Conservation (phyloP, 352 stramenopile genomes). For the Peronosclerospora sorghi region DNA sequence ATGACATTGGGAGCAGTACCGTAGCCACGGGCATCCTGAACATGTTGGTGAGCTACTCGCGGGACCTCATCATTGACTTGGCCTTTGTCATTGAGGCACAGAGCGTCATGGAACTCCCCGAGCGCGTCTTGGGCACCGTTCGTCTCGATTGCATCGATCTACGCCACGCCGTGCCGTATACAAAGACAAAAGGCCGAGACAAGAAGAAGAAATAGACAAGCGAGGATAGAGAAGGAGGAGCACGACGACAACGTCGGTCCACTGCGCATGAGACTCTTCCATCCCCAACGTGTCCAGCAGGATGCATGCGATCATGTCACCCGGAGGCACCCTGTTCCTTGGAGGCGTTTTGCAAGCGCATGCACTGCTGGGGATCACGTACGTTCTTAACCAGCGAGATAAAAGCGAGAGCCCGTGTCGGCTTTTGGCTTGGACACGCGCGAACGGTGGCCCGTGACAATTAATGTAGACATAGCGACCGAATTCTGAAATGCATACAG, state of each 20-base stretch:
- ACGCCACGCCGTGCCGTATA: slow-evolving; percentile 36
- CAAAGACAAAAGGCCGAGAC: slow-evolving; percentile 18
- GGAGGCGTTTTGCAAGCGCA: neutral
- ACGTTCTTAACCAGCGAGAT: too few relatives aligned
- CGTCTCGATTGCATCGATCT: slow-evolving; percentile 57
- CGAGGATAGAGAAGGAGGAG: neutral
- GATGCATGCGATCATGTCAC: too few relatives aligned
- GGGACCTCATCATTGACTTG: slow-evolving; percentile 70
- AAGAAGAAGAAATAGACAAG: slow-evolving; percentile 19
- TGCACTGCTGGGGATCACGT: neutral
- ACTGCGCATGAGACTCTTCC: too few relatives aligned
- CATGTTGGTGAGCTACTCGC: slow-evolving; percentile 53
- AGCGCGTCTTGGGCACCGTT: slow-evolving; percentile 61
- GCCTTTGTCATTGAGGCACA: slow-evolving; percentile 75
- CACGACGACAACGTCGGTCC: neutral
- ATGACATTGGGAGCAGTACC: slow-evolving; percentile 67
- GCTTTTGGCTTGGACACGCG: too few relatives aligned
- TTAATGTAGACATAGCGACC: too few relatives aligned
- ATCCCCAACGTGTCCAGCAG: too few relatives aligned
- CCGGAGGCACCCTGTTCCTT: too few relatives aligned
- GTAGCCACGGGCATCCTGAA: slow-evolving; percentile 62
- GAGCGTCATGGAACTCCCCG: slow-evolving; percentile 54
- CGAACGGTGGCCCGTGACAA: too few relatives aligned
- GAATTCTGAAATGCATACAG: too few relatives aligned
- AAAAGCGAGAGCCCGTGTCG: too few relatives aligned